phyloP scores from a whole-genome alignment of 1,139 yeast species.

The Pichia sp. region DNA sequence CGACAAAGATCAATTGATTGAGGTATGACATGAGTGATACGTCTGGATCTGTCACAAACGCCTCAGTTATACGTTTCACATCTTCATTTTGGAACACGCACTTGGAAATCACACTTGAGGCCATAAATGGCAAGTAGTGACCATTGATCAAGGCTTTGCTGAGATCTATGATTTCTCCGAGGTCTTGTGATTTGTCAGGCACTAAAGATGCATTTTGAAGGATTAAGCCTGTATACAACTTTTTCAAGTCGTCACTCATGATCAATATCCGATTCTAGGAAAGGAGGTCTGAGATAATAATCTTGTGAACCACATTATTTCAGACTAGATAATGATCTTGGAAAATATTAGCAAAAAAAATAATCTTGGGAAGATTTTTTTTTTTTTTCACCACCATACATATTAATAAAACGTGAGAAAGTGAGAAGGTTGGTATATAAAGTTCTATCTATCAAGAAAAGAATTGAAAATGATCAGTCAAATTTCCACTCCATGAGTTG shows the following conservation, averaged over 20 bases:
- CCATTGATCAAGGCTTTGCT: conserved; percentile 24
- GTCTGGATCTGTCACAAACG: conserved; percentile 1
- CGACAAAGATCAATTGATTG: conserved; percentile 9
- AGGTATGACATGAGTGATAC: conserved; percentile 10
- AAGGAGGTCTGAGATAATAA: too few species aligned
- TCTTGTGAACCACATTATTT: too few species aligned
- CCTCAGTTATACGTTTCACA: conserved; percentile 8
- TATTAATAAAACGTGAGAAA: neutral
- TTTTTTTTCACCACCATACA: neutral
- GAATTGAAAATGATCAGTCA: conserved; percentile 17
- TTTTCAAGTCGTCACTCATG: conserved; percentile 1
- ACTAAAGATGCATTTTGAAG: conserved; percentile 13
- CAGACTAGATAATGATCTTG: too few species aligned
- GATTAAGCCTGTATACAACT: conserved; percentile 4
- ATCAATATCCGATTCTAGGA: too few species aligned
- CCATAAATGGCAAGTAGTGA: conserved; percentile 25
- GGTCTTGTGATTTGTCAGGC: neutral
- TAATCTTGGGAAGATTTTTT: neutral
- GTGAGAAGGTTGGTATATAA: neutral
- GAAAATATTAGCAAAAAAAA: neutral
- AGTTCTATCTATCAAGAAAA: neutral
- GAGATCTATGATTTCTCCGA: neutral
- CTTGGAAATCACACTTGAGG: conserved; percentile 10
- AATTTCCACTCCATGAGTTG: conserved; percentile 28
- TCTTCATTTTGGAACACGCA: conserved; percentile 17